phyloP scores from a whole-genome alignment of 192 early-diverging fungal species.

The Backusella parvicylindrica region DNA sequence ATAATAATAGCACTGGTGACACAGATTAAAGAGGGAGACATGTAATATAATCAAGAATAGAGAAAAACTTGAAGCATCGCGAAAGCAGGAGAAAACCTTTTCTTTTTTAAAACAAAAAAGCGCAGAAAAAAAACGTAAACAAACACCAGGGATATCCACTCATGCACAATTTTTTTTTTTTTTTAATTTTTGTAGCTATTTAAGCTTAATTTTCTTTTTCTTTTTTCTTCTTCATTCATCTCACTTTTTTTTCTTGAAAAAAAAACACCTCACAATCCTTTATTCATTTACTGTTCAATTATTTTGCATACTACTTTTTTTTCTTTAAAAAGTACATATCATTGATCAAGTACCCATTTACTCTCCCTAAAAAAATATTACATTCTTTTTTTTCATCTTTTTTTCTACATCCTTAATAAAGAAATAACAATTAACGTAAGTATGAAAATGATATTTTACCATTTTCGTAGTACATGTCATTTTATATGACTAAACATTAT shows the following conservation, averaged over 20 bases:
- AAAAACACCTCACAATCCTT: background rate
- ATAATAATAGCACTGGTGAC: background rate
- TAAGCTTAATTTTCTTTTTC: background rate
- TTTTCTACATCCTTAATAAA: background rate
- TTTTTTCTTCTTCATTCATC: background rate
- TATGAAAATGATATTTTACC: background rate
- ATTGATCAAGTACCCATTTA: conserved; percentile 5
- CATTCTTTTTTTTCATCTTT: background rate
- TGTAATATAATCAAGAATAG: conserved; percentile 1
- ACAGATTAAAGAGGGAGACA: conserved; percentile 1
- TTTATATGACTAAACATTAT: background rate
- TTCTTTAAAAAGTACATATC: background rate
- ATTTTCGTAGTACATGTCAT: background rate
- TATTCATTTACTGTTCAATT: background rate
- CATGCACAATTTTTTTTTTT: background rate
- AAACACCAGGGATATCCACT: background rate
- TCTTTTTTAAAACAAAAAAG: background rate
- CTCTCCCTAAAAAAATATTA: background rate
- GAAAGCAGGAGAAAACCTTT: background rate
- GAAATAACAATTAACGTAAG: background rate
- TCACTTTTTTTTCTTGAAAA: background rate
- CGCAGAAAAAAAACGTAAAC: background rate
- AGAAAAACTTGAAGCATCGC: background rate
- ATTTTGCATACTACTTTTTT: background rate
- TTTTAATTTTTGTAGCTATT: background rate